A percentile compares a stretch with the other conserved stretches of the same genome.
These are phyloP conservation scores for Saccharum hybrid DNA, from an alignment of 202 grass and related monocot species.

Conservation along the genomic window DNA sequence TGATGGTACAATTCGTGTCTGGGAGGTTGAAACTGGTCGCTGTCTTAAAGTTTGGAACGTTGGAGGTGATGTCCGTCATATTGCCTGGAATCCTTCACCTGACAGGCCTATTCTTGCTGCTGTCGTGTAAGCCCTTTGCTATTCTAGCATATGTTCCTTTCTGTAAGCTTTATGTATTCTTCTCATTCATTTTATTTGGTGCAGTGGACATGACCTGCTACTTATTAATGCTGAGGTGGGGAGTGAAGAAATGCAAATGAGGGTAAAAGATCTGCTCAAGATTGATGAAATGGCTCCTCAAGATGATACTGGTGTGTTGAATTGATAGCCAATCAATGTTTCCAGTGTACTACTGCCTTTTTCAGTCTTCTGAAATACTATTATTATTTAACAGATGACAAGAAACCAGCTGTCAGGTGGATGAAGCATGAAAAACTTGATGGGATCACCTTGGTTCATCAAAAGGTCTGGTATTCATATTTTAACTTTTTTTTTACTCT, in stretches of 20 bases:
- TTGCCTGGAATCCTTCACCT: conserved; percentile 91
- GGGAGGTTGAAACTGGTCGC: conserved; percentile 96
- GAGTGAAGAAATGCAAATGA: conserved; percentile 73
- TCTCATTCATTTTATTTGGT: conserved; percentile 39
- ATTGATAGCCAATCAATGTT: conserved; percentile 28
- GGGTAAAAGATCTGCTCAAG: conserved; percentile 63
- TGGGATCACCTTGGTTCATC: conserved; percentile 77
- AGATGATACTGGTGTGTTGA: conserved; percentile 62
- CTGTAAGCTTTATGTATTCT: conserved; percentile 35
- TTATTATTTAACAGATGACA: conserved; percentile 65
- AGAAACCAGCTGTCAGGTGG: conserved; percentile 82
- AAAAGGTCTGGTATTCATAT: conserved; percentile 59
- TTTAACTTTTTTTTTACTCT: conserved; percentile 30
- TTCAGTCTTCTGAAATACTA: conserved; percentile 40
- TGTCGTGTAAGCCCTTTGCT: conserved; percentile 61
- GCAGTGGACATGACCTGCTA: conserved; percentile 78
- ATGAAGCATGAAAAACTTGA: conserved; percentile 76
- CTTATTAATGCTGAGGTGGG: conserved; percentile 80
- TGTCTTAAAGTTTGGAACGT: conserved; percentile 84
- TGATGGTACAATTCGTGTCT: conserved; percentile 88
- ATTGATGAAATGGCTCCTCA: conserved; percentile 52
- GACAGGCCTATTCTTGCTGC: conserved; percentile 85
- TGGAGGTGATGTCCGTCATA: conserved; percentile 61
- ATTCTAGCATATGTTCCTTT: background rate
- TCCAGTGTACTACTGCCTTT: background rate